Base-by-base conservation (phyloP, 2,329 filamentous ascomycete species). In the Pseudogymnoascus sp. region DNA sequence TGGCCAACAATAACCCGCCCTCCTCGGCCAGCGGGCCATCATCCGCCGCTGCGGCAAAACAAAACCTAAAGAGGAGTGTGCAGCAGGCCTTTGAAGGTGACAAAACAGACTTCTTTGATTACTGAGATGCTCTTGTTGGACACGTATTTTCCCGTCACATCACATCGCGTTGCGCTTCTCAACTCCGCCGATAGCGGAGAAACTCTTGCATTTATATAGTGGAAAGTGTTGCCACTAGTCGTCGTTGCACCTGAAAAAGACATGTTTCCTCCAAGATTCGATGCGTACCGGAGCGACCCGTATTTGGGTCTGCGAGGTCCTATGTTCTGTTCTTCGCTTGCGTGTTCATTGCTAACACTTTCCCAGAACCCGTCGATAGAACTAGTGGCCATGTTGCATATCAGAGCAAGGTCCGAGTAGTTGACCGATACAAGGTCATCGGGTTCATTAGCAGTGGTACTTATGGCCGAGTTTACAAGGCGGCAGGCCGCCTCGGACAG, bases 391-490 rank as follows among this genome's bases (percentile, higher is more conserved):
- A 75, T 38, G 72, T 81, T 11, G 77, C 78, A 13, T 89, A 88
- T 73, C 84, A 86, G 72, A 85, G 85, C 74, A 96, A 96, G 76
- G 90, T 95, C 67, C 88, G 91, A 66, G 91, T 97, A 64, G 88
- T 89, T 65, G 93, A 97, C 76, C 89, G 90, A 69, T 99, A 97
- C 78, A 92, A 95, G 70, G 95, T 99, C 70, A 88, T 99, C 63
- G 95, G 95, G 46, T 99, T 99, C 80, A 99, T 99, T 71, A 96
- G 91, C 74, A 96, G 91, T 70, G 95, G 95, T 56, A 99, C 95
- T 15, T 99, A 99, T 83, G 95, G 95, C 37, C 88, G 95, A 33
- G 95, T 99, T 7, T 99, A 97, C 84, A 99, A 99, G 75, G 95
- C 95, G 17, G 81, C 91, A 46, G 87, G 90, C 70, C 87, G 88